Percentiles rank a stretch among this genome's conserved stretches.
These are phyloP conservation scores for Lepidium sativum DNA, from an alignment of 345 rosid species.

Conservation along the genomic window DNA sequence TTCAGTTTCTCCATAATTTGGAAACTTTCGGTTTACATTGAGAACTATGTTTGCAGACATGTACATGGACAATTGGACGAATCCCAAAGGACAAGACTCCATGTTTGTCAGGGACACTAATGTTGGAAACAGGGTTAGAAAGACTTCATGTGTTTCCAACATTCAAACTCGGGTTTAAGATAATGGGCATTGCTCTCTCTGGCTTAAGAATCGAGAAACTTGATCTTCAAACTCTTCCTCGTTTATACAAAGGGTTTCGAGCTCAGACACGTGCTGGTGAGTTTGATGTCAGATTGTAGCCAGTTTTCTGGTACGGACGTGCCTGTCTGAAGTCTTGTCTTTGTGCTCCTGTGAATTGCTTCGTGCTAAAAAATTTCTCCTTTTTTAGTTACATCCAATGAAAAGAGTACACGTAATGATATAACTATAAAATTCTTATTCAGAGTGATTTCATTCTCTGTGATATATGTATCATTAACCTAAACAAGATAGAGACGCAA, in stretches of 20 bases:
- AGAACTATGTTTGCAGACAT: slow-evolving; percentile 39
- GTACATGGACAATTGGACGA: slow-evolving; percentile 81
- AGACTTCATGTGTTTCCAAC: slow-evolving; percentile 74
- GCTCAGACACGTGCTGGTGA: slow-evolving; percentile 74
- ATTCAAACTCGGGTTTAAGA: slow-evolving; percentile 63
- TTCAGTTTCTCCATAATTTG: not conserved
- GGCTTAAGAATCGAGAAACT: slow-evolving; percentile 74
- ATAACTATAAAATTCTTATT: too few species aligned
- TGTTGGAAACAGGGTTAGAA: slow-evolving; percentile 53
- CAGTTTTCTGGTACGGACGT: not conserved
- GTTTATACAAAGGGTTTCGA: slow-evolving; percentile 84
- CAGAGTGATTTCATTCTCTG: too few species aligned
- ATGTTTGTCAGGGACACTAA: slow-evolving; percentile 57
- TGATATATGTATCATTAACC: too few species aligned
- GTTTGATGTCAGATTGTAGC: slow-evolving; percentile 75
- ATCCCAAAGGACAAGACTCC: slow-evolving; percentile 86
- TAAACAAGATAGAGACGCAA: too few species aligned
- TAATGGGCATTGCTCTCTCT: slow-evolving; percentile 88
- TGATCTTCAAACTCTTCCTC: slow-evolving; percentile 50
- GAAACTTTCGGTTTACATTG: not conserved
- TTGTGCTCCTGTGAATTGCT: not conserved
- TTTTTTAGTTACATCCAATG: not conserved
- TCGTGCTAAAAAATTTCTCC: not conserved
- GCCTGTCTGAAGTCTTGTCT: not conserved
- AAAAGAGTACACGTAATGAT: too few species aligned